Evolutionary conservation across 2,329 filamentous ascomycete species (phyloP).

Genomic region (Curvularia spicifera): DNA sequence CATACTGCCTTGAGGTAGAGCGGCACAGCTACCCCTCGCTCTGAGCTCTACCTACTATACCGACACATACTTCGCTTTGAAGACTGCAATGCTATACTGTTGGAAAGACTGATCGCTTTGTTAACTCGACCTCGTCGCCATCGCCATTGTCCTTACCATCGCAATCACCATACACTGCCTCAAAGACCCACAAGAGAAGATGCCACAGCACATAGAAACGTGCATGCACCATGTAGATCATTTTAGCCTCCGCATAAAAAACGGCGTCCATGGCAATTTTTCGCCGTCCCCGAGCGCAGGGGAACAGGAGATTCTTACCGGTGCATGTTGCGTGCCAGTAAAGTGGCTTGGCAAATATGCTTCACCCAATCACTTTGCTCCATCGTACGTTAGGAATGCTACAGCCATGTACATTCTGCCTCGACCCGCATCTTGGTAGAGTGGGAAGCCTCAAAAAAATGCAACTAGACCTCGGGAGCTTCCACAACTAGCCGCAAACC

Average conservation of each 20-base stretch:
- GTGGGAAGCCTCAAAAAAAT: neutral
- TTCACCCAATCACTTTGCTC: constrained; percentile 5
- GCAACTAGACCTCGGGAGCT: neutral
- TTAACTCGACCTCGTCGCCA: neutral
- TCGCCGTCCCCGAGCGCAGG: neutral
- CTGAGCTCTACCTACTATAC: neutral
- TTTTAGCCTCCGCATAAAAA: neutral
- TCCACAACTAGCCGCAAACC: neutral
- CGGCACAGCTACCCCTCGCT: neutral
- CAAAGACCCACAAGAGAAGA: neutral
- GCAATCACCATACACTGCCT: neutral
- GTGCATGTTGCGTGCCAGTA: neutral
- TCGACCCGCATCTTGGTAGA: neutral
- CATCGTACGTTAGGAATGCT: neutral
- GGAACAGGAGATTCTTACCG: neutral
- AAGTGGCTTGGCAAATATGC: neutral
- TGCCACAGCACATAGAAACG: neutral
- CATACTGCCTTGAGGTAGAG: neutral
- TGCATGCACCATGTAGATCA: neutral
- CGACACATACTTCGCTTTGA: neutral
- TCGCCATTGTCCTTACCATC: neutral
- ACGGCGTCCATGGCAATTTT: neutral
- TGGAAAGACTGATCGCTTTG: neutral
- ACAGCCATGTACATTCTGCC: neutral
- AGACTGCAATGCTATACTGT: neutral